These are phyloP conservation scores for Clitopilus passeckerianus DNA, from an alignment of 768 basidiomycete species.

Conservation along the genomic window DNA sequence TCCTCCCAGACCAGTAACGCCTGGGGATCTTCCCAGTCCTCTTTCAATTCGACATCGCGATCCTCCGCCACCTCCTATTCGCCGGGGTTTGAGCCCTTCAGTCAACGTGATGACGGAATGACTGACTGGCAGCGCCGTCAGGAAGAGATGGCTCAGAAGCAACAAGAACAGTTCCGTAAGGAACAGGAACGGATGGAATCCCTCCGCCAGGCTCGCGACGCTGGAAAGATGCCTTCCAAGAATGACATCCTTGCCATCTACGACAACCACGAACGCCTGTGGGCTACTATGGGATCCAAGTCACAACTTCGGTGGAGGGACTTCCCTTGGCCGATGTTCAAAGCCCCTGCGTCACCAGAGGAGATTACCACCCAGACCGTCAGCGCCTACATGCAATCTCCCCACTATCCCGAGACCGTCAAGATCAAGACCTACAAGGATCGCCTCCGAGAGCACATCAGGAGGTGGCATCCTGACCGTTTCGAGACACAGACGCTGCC, in stretches of 20 bases:
- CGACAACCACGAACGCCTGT: constrained; percentile 58
- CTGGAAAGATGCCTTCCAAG: constrained; percentile 47
- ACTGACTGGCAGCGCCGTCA: constrained; percentile 62
- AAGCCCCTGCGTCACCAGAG: constrained; percentile 49
- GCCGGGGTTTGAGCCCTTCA: constrained; percentile 6
- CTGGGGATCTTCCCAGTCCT: background rate
- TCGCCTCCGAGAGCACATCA: constrained; percentile 69
- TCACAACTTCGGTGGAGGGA: constrained; percentile 53
- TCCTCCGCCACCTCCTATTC: background rate
- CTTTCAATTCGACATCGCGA: background rate
- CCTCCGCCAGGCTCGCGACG: constrained; percentile 44
- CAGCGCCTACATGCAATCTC: constrained; percentile 57
- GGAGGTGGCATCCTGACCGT: constrained; percentile 79
- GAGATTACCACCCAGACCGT: constrained; percentile 56
- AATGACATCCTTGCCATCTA: constrained; percentile 54
- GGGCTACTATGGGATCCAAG: constrained; percentile 41
- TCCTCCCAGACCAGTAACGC: background rate
- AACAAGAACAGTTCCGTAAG: constrained; percentile 64
- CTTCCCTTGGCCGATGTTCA: constrained; percentile 75
- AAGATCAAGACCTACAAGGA: constrained; percentile 56
- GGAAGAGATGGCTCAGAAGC: constrained; percentile 56
- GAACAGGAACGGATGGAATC: constrained; percentile 64
- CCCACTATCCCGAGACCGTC: constrained; percentile 47
- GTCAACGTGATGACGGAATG: constrained; percentile 23
- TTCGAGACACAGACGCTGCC: constrained; percentile 67